Evolutionary conservation across 176 grass and related monocot genomes (phyloP).

Genomic region (Juncus effusus): DNA sequence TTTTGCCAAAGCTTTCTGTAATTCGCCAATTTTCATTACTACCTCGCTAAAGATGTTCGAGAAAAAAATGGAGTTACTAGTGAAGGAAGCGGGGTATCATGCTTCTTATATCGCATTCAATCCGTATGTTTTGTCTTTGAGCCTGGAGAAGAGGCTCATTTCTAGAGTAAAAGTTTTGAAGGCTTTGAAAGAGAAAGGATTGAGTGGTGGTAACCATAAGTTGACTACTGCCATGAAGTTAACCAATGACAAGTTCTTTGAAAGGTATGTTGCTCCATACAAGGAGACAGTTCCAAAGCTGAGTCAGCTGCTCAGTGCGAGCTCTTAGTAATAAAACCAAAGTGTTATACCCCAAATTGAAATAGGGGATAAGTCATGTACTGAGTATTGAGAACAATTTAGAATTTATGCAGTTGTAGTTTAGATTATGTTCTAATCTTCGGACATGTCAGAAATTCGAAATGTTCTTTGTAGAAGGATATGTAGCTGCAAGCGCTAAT

Average conservation of each 20-base stretch:
- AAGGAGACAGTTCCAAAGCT: not conserved
- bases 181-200: constrained; percentile 1
- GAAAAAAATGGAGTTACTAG: not conserved
- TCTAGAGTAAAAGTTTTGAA: not conserved
- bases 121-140: not conserved
- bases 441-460: no score
- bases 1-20: not conserved
- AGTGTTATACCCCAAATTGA: no score
- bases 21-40: not conserved
- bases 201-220: not conserved
- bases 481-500: no score
- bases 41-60: constrained; percentile 19
- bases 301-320: not conserved
- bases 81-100: not conserved
- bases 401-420: no score
- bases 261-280: constrained; percentile 29
- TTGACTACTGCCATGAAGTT: no score
- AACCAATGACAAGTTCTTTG: no score
- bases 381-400: no score
- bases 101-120: not conserved
- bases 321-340: not conserved
- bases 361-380: no score
- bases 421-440: no score
- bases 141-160: constrained; percentile 7
- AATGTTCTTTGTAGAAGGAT: no score